Evolutionary conservation across 169 alveolate genomes (phyloP).

Genomic region (Miamiensis avidus): DNA sequence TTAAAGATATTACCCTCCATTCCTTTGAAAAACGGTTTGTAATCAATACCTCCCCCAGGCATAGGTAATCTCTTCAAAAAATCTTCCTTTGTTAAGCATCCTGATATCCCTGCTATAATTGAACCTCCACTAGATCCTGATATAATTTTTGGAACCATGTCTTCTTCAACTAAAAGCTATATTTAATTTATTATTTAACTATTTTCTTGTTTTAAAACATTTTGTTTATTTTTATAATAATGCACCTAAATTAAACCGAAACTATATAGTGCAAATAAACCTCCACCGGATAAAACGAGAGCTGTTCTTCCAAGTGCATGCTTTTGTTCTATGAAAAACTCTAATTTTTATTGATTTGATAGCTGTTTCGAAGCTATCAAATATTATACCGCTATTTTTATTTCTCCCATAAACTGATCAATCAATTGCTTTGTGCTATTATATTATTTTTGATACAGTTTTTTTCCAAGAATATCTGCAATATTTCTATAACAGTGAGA

Average conservation of each 20-base stretch:
- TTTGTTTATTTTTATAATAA: no score
- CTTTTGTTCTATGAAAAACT: slow-evolving; percentile 65
- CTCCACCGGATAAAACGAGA: slow-evolving; percentile 72
- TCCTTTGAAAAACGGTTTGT: background rate
- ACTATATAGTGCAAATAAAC: slow-evolving; percentile 64
- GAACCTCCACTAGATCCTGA: background rate
- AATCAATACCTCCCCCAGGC: background rate
- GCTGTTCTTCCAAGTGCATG: slow-evolving; percentile 77
- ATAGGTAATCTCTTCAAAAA: no score
- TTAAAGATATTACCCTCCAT: background rate
- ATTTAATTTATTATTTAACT: no score
- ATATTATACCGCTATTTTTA: slow-evolving; percentile 44
- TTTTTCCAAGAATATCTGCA: slow-evolving; percentile 55
- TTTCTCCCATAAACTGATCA: slow-evolving; percentile 58
- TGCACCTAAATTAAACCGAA: slow-evolving; percentile 46
- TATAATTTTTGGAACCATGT: background rate
- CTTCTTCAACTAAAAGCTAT: background rate
- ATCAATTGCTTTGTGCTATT: slow-evolving; percentile 65
- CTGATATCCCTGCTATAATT: background rate
- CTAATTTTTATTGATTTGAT: slow-evolving; percentile 42
- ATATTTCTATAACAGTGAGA: slow-evolving; percentile 53
- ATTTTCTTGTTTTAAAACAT: no score
- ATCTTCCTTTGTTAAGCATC: background rate
- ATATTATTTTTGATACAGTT: slow-evolving; percentile 52
- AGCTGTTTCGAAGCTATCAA: slow-evolving; percentile 32